These are phyloP conservation scores for Sporothrix globosa DNA, from an alignment of 2,329 filamentous ascomycete species.

Conservation along the genomic window DNA sequence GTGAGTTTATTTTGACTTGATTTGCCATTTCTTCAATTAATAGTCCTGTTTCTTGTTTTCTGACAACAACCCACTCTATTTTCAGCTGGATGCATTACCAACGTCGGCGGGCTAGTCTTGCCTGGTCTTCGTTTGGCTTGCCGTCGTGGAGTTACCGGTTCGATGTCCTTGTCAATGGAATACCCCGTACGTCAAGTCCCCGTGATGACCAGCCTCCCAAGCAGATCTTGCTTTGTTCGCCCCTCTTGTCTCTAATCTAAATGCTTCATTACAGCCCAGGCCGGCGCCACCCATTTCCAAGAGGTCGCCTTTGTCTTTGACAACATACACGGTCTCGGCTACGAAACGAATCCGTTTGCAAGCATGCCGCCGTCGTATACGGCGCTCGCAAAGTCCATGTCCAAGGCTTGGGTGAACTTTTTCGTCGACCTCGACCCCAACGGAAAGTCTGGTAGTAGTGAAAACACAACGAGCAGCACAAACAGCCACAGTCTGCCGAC, in stretches of 20 bases:
- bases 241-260: neutral
- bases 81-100: conserved; percentile 23
- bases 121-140: conserved; percentile 32
- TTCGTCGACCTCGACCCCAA: conserved; percentile 31
- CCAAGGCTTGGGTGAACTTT: conserved; percentile 33
- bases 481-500: neutral
- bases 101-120: conserved; percentile 38
- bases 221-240: no score
- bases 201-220: no score
- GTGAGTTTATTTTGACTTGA: neutral
- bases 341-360: conserved; percentile 46
- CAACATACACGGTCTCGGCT: conserved; percentile 54
- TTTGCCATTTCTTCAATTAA: neutral
- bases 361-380: conserved; percentile 49
- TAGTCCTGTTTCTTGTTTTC: neutral
- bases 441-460: neutral
- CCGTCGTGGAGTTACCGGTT: conserved; percentile 49
- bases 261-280: neutral
- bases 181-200: conserved; percentile 27
- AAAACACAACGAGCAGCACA: neutral
- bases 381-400: conserved; percentile 40
- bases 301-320: conserved; percentile 60
- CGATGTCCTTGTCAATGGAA: conserved; percentile 46
- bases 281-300: conserved; percentile 46
- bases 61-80: neutral